A percentile compares a stretch with the other conserved stretches of the same genome.
phyloP scores from a whole-genome alignment of 129 eudicot genomes.

The Flaveria robusta region DNA sequence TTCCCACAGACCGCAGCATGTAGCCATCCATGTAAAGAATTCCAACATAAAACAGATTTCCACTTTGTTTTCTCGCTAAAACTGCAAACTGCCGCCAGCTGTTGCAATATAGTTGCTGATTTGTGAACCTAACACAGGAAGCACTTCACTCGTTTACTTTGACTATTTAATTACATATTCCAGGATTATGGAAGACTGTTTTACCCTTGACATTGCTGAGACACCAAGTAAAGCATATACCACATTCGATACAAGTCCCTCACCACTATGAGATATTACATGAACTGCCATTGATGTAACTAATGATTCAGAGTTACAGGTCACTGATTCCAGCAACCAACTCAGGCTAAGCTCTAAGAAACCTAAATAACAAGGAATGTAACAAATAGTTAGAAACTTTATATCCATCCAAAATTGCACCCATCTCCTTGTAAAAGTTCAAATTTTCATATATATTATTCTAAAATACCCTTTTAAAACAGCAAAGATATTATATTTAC shows the following conservation, averaged over 20 bases:
- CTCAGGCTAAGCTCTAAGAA: slow-evolving; percentile 70
- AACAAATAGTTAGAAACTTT: slow-evolving; percentile 10
- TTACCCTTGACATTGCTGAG: slow-evolving; percentile 99
- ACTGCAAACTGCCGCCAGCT: slow-evolving; percentile 83
- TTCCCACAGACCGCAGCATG: slow-evolving; percentile 71
- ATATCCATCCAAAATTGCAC: neutral
- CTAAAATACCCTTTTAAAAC: neutral
- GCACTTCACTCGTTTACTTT: neutral
- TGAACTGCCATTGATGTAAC: slow-evolving; percentile 70
- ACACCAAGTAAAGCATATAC: slow-evolving; percentile 95
- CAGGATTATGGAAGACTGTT: neutral
- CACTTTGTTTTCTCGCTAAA: slow-evolving; percentile 73
- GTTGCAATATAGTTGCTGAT: slow-evolving; percentile 84
- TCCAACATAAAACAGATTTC: slow-evolving; percentile 77
- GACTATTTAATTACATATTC: neutral
- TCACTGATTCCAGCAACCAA: slow-evolving; percentile 61
- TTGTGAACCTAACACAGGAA: slow-evolving; percentile 73
- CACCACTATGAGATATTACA: slow-evolving; percentile 81
- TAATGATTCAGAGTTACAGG: slow-evolving; percentile 55
- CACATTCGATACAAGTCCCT: slow-evolving; percentile 87
- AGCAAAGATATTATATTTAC: neutral
- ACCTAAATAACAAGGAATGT: slow-evolving; percentile 44
- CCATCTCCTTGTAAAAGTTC: neutral
- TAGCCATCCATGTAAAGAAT: slow-evolving; percentile 77
- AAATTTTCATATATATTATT: neutral